These are phyloP conservation scores for Scenedesmus sp. DNA, from an alignment of 163 green algal genomes.

Conservation along the genomic window DNA sequence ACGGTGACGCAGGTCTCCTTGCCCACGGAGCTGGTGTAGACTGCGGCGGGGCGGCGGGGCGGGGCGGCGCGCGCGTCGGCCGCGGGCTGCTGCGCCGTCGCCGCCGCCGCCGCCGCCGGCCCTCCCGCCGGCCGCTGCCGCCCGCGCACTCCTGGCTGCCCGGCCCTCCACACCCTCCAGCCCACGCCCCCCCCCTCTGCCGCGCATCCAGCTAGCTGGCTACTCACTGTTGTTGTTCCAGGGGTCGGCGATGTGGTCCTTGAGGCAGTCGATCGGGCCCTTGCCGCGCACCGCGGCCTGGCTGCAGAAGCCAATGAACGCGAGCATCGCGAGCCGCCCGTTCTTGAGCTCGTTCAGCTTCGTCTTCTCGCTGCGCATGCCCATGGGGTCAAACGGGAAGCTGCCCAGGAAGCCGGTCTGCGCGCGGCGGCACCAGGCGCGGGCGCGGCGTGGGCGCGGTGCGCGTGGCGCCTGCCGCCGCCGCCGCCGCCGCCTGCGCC, in stretches of 20 bases:
- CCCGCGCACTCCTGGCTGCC: no score
- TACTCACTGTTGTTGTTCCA: conserved; percentile 89
- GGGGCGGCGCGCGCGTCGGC: no score
- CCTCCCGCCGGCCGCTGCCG: no score
- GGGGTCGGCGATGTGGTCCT: conserved; percentile 84
- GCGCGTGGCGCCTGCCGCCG: background rate
- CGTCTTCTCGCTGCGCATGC: conserved; percentile 75
- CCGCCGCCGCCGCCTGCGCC: background rate
- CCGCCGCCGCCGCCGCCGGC: no score
- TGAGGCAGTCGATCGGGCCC: conserved; percentile 83
- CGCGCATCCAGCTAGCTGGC: no score
- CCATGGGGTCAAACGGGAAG: conserved; percentile 84
- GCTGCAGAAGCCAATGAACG: conserved; percentile 88
- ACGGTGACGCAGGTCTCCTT: conserved; percentile 77
- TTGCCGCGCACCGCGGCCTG: conserved; percentile 78
- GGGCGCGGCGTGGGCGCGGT: background rate
- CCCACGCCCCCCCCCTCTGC: no score
- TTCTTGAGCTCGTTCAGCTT: conserved; percentile 91
- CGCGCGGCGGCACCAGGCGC: background rate
- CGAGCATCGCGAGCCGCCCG: conserved; percentile 87
- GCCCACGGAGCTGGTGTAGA: conserved; percentile 88
- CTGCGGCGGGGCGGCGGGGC: conserved; percentile 57
- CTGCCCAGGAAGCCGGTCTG: conserved; percentile 68
- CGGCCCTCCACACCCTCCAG: no score
- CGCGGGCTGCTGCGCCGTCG: no score